Base-by-base conservation (phyloP, 306 rosid species). In the Dryas drummondii region DNA sequence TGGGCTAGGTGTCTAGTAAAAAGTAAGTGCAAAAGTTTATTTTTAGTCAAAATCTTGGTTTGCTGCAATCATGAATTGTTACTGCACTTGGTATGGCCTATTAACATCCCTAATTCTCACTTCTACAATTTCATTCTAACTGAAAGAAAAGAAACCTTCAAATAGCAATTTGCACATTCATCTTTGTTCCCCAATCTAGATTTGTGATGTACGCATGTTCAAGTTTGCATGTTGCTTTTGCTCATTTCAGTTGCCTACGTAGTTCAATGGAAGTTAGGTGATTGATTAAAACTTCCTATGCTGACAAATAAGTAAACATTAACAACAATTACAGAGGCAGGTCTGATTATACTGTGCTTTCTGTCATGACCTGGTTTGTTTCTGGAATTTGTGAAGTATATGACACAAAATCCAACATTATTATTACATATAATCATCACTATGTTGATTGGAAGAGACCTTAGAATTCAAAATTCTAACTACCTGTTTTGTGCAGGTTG, bases 401-500 rank as follows among this genome's bases (percentile, higher is more conserved):
- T 66, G n/a, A 19, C 42, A 12, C 9, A 12, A 22, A 47, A 66
- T 66, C 5, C 7, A 44, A 42, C 37, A 66, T 10, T 13, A 11
- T 40, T 41, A 40, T 63, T 1, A 3, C 41, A 2, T 13, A 47
- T 13, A 19, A 47, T 49, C 41, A 66, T 47, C 6, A 32, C 37
- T 32, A n/a, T 17, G 17, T 68, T 40, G 54, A 40, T 65, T 26
- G 51, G 32, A 62, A 66, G 62, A 64, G 12, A 32, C 52, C 64
- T 63, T 66, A 55, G 9, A 68, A 64, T 81, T 70, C 74, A 74
- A 68, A 71, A 60, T 48, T 37, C 52, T 42, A 69, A 68, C 79
- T 83, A 41, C 53, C 22, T 51, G 7, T 70, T 63, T 17, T 82
- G 74, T 84, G 80, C 87, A 96, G 99, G 99, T 96, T 71, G 99